These are phyloP conservation scores for Podaxis sp. DNA, from an alignment of 768 basidiomycete species.

Conservation along the genomic window DNA sequence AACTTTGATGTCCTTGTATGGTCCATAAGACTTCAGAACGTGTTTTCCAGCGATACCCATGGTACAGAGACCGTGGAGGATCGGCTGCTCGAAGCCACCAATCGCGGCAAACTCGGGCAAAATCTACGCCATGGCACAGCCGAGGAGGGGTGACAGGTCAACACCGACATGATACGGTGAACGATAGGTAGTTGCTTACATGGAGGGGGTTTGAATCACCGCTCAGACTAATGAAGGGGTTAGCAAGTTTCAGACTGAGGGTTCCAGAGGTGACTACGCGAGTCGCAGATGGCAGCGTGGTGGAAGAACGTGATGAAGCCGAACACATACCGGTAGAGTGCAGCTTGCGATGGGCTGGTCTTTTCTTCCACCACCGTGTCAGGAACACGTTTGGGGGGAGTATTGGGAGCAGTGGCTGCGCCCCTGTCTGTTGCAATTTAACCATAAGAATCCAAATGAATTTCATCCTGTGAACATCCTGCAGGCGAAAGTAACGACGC, in stretches of 20 bases:
- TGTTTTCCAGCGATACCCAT: constrained; percentile 96
- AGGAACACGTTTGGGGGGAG: constrained; percentile 77
- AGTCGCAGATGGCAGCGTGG: not conserved
- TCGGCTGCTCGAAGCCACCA: constrained; percentile 93
- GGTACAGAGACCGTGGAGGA: constrained; percentile 84
- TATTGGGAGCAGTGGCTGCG: constrained; percentile 78
- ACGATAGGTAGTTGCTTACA: constrained; percentile 39
- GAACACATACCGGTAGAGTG: constrained; percentile 75
- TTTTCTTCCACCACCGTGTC: constrained; percentile 89
- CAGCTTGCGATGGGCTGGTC: constrained; percentile 81
- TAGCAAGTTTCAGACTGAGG: not conserved
- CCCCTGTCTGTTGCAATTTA: constrained; percentile 71
- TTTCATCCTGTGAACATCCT: not conserved
- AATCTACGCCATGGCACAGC: constrained; percentile 49
- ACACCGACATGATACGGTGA: not conserved
- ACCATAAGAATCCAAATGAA: not conserved
- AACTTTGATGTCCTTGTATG: constrained; percentile 92
- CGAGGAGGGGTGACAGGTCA: not conserved
- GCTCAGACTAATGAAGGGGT: constrained; percentile 57
- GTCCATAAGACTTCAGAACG: constrained; percentile 82
- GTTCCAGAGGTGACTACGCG: not conserved
- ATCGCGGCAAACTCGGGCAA: constrained; percentile 91
- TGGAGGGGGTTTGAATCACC: constrained; percentile 93
- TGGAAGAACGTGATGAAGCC: not conserved
- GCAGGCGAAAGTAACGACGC: constrained; percentile 8